Evolutionary conservation across 305 asterid species (phyloP).

Genomic region (Ajuga reptans): DNA sequence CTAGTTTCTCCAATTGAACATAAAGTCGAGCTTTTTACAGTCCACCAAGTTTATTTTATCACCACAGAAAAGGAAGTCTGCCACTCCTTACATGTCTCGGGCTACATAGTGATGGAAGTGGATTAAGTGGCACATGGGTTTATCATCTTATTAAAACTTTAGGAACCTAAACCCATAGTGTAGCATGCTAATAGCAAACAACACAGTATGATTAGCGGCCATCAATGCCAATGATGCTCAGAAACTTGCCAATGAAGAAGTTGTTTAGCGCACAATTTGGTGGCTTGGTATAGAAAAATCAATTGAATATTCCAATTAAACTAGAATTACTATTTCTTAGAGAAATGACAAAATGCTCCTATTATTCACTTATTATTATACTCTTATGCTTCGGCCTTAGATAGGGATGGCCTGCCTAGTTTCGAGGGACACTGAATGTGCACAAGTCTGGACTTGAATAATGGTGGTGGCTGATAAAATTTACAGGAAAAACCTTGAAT

Average conservation of each 20-base stretch:
- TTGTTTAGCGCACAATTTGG: neutral
- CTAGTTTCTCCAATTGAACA: neutral
- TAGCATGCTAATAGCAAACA: neutral
- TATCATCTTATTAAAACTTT: neutral
- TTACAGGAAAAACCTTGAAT: neutral
- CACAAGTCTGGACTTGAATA: conserved; percentile 2
- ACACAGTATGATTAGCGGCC: neutral
- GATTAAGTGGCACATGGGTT: neutral
- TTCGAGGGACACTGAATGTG: neutral
- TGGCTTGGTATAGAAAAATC: neutral
- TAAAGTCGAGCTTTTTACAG: neutral
- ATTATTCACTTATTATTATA: neutral
- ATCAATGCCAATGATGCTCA: neutral
- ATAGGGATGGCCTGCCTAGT: neutral
- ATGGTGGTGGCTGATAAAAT: neutral
- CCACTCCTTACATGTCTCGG: neutral
- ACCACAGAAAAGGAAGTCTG: neutral
- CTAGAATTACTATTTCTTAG: neutral
- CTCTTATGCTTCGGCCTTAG: neutral
- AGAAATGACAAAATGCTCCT: neutral
- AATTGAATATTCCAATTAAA: neutral
- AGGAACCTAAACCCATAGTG: neutral
- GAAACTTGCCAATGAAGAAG: neutral
- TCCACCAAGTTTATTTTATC: neutral
- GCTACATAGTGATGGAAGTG: neutral